A percentile compares a stretch with the other conserved stretches of the same genome.
These are phyloP conservation scores for Cyclotella distinguenda DNA, from an alignment of 108 stramenopile species.

Conservation along the genomic window DNA sequence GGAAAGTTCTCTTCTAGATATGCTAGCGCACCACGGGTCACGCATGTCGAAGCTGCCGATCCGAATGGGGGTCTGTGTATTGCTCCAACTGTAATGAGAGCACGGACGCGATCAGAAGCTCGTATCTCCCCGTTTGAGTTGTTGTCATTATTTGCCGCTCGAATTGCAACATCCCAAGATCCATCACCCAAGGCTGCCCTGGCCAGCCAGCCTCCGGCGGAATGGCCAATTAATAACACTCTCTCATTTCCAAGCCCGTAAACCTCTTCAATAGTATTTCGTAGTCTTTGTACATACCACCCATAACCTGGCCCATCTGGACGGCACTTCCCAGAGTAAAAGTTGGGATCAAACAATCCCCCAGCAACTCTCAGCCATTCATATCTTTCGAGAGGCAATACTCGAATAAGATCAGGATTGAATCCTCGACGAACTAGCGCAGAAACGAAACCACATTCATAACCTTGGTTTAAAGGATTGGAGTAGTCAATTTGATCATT, in stretches of 20 bases:
- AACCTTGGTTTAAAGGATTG: conserved; percentile 49
- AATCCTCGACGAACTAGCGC: conserved; percentile 57
- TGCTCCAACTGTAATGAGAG: conserved; percentile 73
- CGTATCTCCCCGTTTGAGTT: conserved; percentile 4
- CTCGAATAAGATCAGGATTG: conserved; percentile 52
- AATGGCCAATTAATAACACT: conserved; percentile 76
- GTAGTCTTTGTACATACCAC: conserved; percentile 83
- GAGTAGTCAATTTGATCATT: conserved; percentile 77
- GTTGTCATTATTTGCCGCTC: conserved; percentile 18
- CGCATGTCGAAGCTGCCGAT: conserved; percentile 51
- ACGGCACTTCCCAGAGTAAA: conserved; percentile 61
- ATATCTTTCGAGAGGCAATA: conserved; percentile 68
- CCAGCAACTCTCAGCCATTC: conserved; percentile 87
- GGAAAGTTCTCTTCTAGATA: conserved; percentile 71
- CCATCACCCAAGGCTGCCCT: conserved; percentile 83
- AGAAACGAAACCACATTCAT: conserved; percentile 45
- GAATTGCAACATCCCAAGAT: conserved; percentile 50
- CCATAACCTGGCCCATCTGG: conserved; percentile 75
- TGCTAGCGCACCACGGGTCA: conserved; percentile 75
- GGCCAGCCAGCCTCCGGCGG: conserved; percentile 91
- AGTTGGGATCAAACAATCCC: conserved; percentile 71
- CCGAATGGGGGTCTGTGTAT: conserved; percentile 65
- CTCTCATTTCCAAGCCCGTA: conserved; percentile 44
- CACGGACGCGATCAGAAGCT: conserved; percentile 49
- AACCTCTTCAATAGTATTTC: conserved; percentile 49